Percentiles rank a stretch among this genome's conserved stretches.
These are phyloP conservation scores for Yamadazyma epiphylla DNA, from an alignment of 1,139 yeast genomes.

Conservation along the genomic window DNA sequence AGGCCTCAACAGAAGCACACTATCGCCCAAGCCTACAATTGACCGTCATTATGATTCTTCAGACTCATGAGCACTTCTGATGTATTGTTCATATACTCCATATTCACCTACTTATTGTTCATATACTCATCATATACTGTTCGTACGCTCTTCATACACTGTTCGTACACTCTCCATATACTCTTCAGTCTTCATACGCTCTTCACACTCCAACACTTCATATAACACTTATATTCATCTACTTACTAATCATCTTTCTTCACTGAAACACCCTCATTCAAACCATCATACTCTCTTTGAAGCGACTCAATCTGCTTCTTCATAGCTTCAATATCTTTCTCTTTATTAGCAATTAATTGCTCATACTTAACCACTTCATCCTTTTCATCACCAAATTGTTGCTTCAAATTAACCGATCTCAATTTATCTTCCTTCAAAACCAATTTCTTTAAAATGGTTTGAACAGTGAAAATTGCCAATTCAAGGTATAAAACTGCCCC, in stretches of 20 bases:
- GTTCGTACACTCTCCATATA: no score
- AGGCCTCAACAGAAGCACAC: no score
- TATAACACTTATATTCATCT: no score
- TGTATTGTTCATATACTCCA: no score
- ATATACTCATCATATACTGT: no score
- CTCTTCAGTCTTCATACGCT: no score
- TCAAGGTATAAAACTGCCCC: constrained; percentile 66
- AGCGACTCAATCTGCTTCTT: constrained; percentile 52
- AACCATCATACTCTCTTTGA: constrained; percentile 50
- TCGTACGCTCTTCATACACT: no score
- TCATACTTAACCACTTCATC: constrained; percentile 36
- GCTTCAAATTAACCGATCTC: constrained; percentile 22
- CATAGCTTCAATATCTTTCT: constrained; percentile 46
- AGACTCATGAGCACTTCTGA: no score
- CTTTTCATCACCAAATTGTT: constrained; percentile 16
- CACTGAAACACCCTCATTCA: constrained; percentile 17
- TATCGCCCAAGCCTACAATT: no score
- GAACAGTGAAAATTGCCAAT: constrained; percentile 56
- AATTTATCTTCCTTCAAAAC: constrained; percentile 51
- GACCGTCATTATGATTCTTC: no score
- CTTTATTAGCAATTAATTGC: constrained; percentile 41
- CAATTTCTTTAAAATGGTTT: constrained; percentile 52
- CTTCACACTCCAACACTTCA: no score
- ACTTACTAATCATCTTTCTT: constrained; percentile 10
- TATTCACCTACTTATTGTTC: no score